Conservation (phyloP, 164 flowering plant species). For the Umbilicus rupestris region DNA sequence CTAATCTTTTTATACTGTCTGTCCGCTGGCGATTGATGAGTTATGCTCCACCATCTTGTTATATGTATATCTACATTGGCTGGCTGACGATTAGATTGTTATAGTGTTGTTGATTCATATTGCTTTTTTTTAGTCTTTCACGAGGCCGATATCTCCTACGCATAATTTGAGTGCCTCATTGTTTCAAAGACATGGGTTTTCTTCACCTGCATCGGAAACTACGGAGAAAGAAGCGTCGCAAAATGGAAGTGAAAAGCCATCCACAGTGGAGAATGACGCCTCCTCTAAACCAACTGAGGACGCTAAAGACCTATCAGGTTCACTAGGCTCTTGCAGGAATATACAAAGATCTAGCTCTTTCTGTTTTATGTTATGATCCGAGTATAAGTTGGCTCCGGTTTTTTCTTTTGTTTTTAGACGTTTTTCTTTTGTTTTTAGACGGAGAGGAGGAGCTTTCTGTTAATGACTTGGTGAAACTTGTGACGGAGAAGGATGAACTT, state of each 20-base stretch:
- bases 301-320: conserved; percentile 22
- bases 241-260: conserved; percentile 23
- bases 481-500: conserved; percentile 61
- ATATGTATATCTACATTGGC: too few species aligned
- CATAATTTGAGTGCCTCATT: conserved; percentile 16
- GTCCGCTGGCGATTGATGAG: not conserved
- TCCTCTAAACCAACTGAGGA: conserved; percentile 31
- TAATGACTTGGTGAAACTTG: conserved; percentile 70
- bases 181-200: conserved; percentile 40
- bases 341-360: conserved; percentile 20
- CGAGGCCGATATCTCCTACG: conserved; percentile 23
- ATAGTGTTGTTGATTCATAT: not conserved
- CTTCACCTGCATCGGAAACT: conserved; percentile 59
- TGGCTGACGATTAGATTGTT: too few species aligned
- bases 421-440: conserved; percentile 20
- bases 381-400: too few species aligned
- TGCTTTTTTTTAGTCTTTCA: conserved; percentile 15
- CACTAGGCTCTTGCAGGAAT: conserved; percentile 20
- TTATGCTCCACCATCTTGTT: too few species aligned
- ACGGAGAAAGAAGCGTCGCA: conserved; percentile 27
- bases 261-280: conserved; percentile 15
- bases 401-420: not conserved
- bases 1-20: too few species aligned
- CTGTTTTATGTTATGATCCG: too few species aligned
- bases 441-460: conserved; percentile 45